Base-by-base conservation (phyloP, 106 monocot species). In the Gastrodia elata region DNA sequence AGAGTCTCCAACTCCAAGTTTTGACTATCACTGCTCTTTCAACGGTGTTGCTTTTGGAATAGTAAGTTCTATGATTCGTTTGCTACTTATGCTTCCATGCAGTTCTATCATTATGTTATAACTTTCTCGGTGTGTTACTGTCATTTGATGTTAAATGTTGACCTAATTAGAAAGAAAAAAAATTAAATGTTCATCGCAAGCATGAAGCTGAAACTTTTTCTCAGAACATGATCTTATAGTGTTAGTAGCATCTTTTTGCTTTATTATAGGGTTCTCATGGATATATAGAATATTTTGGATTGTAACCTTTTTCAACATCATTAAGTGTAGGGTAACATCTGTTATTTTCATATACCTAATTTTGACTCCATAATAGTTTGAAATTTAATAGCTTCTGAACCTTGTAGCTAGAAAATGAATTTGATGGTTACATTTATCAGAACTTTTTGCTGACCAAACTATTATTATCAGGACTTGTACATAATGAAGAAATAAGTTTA, bases 1-100 rank as follows among this genome's bases (percentile, higher is more conserved):
- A 24, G 96, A 97, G 78, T 57, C 83, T 39, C 88, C 90, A 1
- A 97, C 92, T 16, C 97, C 97, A 57, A 97, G 92, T 75, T 97
- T 87, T 65, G 92, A 90, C 9, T 97, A 88, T 73, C 97, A 92
- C 41, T 48, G 84, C 15, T 82, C 92, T 36, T 97, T 97, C 77
- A 88, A 5, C 77, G 97, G 97, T 48, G 97, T 90, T 71, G 86
- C 83, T 32, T 90, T 92, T 82, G 97, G 97, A 84, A 82, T 92
- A n/a, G 97, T 97, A 88, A 97, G 96, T 27, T 71, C 18, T 34
- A 48, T 71, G 24, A 8, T 48, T 71, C 33, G 15, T 71, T 43
- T 57, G 26, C 27, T 11, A 18, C 25, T 27, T 61, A 32, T 22
- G 61, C 32, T 61, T 4, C n/a, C 52, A 52, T 24, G 7, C 52